These are phyloP conservation scores for Trifolium subterraneum DNA, from an alignment of 306 rosid genomes.

Conservation along the genomic window DNA sequence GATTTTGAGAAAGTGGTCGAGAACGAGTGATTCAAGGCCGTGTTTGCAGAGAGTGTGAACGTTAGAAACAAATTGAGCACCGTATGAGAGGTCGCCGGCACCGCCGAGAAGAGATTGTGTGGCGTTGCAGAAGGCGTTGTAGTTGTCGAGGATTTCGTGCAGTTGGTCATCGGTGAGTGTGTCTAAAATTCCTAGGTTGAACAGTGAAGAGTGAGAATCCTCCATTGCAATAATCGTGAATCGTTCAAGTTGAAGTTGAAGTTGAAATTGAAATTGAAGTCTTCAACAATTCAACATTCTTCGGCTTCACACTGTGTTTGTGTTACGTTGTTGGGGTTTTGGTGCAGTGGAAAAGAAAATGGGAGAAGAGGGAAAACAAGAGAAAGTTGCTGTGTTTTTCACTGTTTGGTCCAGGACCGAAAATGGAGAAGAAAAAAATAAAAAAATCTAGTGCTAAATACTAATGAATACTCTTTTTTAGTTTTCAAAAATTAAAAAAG, in stretches of 20 bases:
- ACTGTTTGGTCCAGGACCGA: background rate
- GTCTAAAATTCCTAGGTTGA: conserved; percentile 55
- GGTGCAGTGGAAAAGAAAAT: background rate
- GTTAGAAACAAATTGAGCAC: conserved; percentile 59
- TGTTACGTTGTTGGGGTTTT: conserved; percentile 13
- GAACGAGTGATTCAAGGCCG: conserved; percentile 69
- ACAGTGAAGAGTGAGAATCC: conserved; percentile 48
- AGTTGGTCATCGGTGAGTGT: conserved; percentile 52
- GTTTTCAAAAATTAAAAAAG: no score
- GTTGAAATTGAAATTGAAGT: background rate
- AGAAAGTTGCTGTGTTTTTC: background rate
- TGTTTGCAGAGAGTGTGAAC: conserved; percentile 70
- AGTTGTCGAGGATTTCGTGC: conserved; percentile 55
- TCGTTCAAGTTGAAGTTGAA: background rate
- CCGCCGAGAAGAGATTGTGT: conserved; percentile 60
- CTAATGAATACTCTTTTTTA: no score
- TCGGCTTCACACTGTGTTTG: background rate
- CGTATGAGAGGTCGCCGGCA: conserved; percentile 66
- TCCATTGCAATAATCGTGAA: conserved; percentile 33
- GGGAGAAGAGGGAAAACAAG: no score
- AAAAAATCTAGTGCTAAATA: no score
- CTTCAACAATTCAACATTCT: background rate
- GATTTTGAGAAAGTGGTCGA: conserved; percentile 73
- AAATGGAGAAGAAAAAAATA: background rate
- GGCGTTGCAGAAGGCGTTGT: conserved; percentile 64